Evolutionary conservation across 2,329 filamentous ascomycete species (phyloP), one percentile per base, ranked within the genome.

Genomic region (Dothiorella sarmentorum): DNA sequence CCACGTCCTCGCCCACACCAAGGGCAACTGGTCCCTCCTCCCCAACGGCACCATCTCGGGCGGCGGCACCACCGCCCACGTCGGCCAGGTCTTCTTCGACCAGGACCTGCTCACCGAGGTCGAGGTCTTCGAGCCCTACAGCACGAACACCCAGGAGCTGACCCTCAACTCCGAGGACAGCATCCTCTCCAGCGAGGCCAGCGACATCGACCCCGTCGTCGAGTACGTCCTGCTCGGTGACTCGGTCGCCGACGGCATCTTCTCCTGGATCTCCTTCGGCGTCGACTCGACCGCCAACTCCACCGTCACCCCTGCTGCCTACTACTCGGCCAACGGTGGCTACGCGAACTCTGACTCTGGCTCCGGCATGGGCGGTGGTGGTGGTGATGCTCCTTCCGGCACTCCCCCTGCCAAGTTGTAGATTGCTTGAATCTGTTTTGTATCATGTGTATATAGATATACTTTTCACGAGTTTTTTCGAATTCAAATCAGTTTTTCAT

Each of bases 51-150:
- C 82, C 59, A 77, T 82, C 61, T 69, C 71, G 38, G 80, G 76
- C 61, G 75, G 76, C 15, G 75, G 72, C 53, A 75, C 72, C 52
- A 77, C 82, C 59, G 78, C 80, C 7, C 84, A 88, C 71, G 77
- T 87, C 37, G 85, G 85, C 17, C 85, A 89, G 68, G 67, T 85
- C 52, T 88, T 85, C 77, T 85, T 85, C 58, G 83, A 88, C 68
- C 80, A 86, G 67, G 74, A 76, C 62, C 78, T 88, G 9, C 78
- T 83, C 63, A 64, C 65, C 24, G 62, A 73, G 37, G 82, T 87
- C 57, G 79, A 84, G 61, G 68, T 69, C 9, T 73, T 71, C 1
- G 60, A 67, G 0, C 80, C 81, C 3, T 78, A 78, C 69, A 74
- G 68, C 64, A 74, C 69, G 59, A 78, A 78, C 64, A 74, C 65